Percentiles rank a stretch among this genome's conserved stretches.
phyloP scores from a whole-genome alignment of 768 basidiomycete species.

The Trametes sanguinea region DNA sequence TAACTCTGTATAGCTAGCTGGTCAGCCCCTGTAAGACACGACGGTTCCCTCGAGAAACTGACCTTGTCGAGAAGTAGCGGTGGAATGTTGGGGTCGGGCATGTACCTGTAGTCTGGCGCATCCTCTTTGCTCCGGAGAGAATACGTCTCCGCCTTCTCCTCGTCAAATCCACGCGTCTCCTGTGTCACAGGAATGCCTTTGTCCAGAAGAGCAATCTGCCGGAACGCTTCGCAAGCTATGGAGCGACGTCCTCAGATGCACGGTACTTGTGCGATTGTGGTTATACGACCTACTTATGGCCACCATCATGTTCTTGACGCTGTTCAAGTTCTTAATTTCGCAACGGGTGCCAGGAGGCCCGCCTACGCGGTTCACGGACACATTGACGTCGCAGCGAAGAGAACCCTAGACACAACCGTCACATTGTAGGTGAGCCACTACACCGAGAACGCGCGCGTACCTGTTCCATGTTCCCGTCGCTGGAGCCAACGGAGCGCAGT shows the following conservation, averaged over 20 bases:
- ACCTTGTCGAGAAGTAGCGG: conserved; percentile 57
- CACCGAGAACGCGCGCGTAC: conserved; percentile 40
- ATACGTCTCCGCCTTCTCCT: conserved; percentile 78
- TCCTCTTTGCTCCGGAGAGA: conserved; percentile 87
- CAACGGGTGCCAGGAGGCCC: conserved; percentile 77
- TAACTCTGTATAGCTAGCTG: conserved; percentile 50
- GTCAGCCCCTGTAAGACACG: background rate
- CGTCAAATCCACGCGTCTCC: conserved; percentile 92
- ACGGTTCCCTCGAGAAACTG: background rate
- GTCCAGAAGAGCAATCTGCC: conserved; percentile 67
- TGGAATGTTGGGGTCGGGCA: conserved; percentile 96
- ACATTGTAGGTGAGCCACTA: conserved; percentile 1
- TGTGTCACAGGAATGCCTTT: conserved; percentile 54
- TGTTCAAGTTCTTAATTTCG: conserved; percentile 97
- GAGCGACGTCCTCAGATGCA: background rate
- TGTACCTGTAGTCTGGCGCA: conserved; percentile 94
- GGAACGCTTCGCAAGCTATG: conserved; percentile 75
- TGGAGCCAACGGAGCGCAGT: conserved; percentile 80
- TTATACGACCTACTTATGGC: conserved; percentile 68
- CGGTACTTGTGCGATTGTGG: background rate
- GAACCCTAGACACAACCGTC: conserved; percentile 66
- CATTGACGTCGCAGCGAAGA: conserved; percentile 92
- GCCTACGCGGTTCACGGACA: conserved; percentile 78
- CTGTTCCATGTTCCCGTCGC: conserved; percentile 97
- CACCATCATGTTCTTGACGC: conserved; percentile 77